Evolutionary conservation across 495 filamentous ascomycete species (phyloP).

Genomic region (Tuber calosporum): DNA sequence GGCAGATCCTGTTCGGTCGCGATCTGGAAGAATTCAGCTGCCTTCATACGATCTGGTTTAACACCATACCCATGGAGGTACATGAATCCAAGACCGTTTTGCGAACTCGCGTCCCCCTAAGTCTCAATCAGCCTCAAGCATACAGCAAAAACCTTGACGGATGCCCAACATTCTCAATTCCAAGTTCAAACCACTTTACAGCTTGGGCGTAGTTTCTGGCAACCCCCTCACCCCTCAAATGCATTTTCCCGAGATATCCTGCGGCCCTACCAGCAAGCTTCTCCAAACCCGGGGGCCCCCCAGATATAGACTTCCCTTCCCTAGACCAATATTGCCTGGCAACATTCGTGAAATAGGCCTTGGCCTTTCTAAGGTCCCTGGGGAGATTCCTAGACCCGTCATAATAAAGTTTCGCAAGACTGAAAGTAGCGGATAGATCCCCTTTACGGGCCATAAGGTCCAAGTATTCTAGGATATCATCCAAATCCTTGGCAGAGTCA

Average conservation of each 20-base stretch:
- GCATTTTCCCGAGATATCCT: slow-evolving; percentile 88
- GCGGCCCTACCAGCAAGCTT: slow-evolving; percentile 83
- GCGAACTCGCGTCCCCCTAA: slow-evolving; percentile 69
- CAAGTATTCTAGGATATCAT: slow-evolving; percentile 90
- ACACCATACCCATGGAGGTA: slow-evolving; percentile 79
- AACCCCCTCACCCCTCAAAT: slow-evolving; percentile 82
- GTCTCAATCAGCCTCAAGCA: not conserved
- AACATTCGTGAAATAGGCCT: slow-evolving; percentile 73
- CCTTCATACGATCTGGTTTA: slow-evolving; percentile 61
- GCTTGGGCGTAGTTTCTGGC: slow-evolving; percentile 70
- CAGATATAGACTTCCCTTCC: slow-evolving; percentile 49
- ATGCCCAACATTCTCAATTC: slow-evolving; percentile 51
- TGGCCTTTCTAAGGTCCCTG: slow-evolving; percentile 64
- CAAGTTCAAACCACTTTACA: slow-evolving; percentile 77
- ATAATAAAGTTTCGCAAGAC: slow-evolving; percentile 79
- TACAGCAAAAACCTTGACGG: not conserved
- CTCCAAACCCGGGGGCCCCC: slow-evolving; percentile 54
- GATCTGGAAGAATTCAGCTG: slow-evolving; percentile 71
- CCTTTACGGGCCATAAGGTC: slow-evolving; percentile 91
- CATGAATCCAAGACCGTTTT: slow-evolving; percentile 80
- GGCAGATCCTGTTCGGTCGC: slow-evolving; percentile 80
- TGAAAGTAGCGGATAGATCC: slow-evolving; percentile 85
- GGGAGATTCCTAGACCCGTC: slow-evolving; percentile 73
- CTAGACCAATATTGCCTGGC: slow-evolving; percentile 82
- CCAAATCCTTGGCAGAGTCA: slow-evolving; percentile 71